Evolutionary conservation across 768 basidiomycete species (phyloP).

Genomic region (Inosperma sp.): DNA sequence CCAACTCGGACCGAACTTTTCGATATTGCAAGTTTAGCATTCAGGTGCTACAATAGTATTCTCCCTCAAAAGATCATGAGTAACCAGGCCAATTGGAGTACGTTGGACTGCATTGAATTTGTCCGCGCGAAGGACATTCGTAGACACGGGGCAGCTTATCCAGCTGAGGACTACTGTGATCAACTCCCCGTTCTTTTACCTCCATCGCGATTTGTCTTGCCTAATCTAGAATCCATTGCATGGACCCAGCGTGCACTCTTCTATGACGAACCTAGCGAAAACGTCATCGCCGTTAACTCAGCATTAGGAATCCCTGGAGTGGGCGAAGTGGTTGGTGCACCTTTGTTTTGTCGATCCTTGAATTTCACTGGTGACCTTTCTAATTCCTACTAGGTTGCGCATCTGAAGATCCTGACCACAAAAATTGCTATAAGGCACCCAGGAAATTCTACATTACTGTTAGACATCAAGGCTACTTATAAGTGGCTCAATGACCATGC

Average conservation of each 20-base stretch:
- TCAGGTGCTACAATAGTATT: background rate
- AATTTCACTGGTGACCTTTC: background rate
- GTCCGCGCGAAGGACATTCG: slow-evolving; percentile 27
- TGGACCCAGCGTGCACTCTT: slow-evolving; percentile 24
- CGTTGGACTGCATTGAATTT: slow-evolving; percentile 34
- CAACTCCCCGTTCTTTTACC: slow-evolving; percentile 12
- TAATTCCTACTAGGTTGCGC: slow-evolving; percentile 13
- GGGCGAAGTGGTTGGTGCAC: slow-evolving; percentile 22
- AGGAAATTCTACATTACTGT: slow-evolving; percentile 10
- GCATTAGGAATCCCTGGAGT: slow-evolving; percentile 17
- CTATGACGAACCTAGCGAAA: slow-evolving; percentile 11
- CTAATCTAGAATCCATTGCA: slow-evolving; percentile 17
- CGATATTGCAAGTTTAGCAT: background rate
- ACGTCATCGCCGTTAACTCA: slow-evolving; percentile 14
- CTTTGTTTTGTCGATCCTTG: background rate
- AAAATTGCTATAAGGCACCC: slow-evolving; percentile 14
- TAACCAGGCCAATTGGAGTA: background rate
- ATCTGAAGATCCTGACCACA: slow-evolving; percentile 15
- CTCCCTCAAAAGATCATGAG: slow-evolving; percentile 12
- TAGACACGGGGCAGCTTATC: slow-evolving; percentile 11
- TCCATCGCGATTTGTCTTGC: slow-evolving; percentile 17
- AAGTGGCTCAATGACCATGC: slow-evolving; percentile 21
- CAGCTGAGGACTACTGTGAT: slow-evolving; percentile 3
- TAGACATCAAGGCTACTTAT: slow-evolving; percentile 22
- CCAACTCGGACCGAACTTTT: background rate